Percentiles rank a stretch among this genome's conserved stretches.
Evolutionary conservation across 257 asterid genomes (phyloP).

Genomic region (Petrea volubilis): DNA sequence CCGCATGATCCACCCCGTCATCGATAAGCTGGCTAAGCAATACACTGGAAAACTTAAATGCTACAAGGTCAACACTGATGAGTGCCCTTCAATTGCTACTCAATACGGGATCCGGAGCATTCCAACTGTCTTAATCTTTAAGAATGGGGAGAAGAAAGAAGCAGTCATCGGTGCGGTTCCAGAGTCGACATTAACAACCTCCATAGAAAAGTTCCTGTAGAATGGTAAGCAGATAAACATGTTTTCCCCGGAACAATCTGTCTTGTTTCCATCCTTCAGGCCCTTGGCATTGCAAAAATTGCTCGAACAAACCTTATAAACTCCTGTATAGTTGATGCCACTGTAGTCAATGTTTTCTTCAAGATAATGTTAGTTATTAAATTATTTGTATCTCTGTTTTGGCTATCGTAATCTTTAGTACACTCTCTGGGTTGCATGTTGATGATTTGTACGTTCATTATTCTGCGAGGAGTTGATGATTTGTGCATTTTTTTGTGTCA

Average conservation of each 20-base stretch:
- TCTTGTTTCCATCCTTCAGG: slow-evolving; percentile 17
- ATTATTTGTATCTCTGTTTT: not conserved
- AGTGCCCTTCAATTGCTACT: slow-evolving; percentile 71
- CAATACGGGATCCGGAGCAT: slow-evolving; percentile 89
- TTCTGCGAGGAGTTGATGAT: not conserved
- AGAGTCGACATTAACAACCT: slow-evolving; percentile 60
- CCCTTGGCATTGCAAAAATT: slow-evolving; percentile 21
- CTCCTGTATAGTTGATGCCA: slow-evolving; percentile 51
- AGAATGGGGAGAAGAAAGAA: slow-evolving; percentile 86
- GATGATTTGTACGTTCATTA: not conserved
- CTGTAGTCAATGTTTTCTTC: slow-evolving; percentile 23
- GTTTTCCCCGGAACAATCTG: slow-evolving; percentile 9
- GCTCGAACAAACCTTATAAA: slow-evolving; percentile 34
- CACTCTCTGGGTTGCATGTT: not conserved
- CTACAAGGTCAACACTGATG: slow-evolving; percentile 92
- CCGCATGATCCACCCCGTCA: slow-evolving; percentile 85
- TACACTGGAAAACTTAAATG: slow-evolving; percentile 76
- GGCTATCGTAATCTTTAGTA: not conserved
- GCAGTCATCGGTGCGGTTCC: slow-evolving; percentile 94
- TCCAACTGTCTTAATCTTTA: slow-evolving; percentile 86
- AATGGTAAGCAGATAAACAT: slow-evolving; percentile 29
- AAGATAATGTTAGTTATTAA: slow-evolving; percentile 19
- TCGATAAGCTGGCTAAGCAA: slow-evolving; percentile 75
- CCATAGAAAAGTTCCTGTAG: slow-evolving; percentile 82
- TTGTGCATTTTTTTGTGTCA: no score